Evolutionary conservation across 305 asterid genomes (phyloP), one percentile per base, ranked within the genome.

Genomic region (Solanum aculeatissimum): DNA sequence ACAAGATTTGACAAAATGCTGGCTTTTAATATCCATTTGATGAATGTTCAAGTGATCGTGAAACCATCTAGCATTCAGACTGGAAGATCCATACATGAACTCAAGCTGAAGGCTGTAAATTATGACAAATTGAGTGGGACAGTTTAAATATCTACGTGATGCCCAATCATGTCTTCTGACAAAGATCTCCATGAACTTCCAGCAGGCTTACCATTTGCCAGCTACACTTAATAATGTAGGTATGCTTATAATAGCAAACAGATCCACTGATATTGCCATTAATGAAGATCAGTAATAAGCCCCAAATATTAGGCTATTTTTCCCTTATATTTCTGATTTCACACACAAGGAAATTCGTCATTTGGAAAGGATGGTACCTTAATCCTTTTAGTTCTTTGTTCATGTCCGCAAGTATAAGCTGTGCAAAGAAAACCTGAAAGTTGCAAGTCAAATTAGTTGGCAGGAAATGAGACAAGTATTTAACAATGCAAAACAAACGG

Each of bases 401-500:
- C 98, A 95, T 94, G 92, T 97, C 98, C n/a, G 96, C 92, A 89
- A 97, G 98, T 87, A 97, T 93, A 82, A 97, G 98, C 81, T 97
- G 99, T 86, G 98, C 96, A 75, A 95, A 97, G 90, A 92, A 95
- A 69, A 97, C 99, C 99, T 97, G 95, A 87, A 89, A 84, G 65
- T 53, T 71, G 79, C 77, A 85, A 87, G 42, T 83, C 78, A 84
- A 32, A 74, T 70, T 32, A 85, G 74, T 88, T 72, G 86, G 86
- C 84, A 18, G 72, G 87, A 84, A 84, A 45, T 8, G 60, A 23
- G 49, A 87, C 38, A 38, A 35, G 38, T 21, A 54, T 54, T 53
- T 69, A n/a, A 66, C 65, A 83, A 83, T n/a, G 80, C 19, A 42
- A 83, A 68, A 68, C 65, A 53, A 45, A 57, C 21, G 45, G 45